phyloP scores from a whole-genome alignment of 306 rosid species.

The Dryas octopetala region DNA sequence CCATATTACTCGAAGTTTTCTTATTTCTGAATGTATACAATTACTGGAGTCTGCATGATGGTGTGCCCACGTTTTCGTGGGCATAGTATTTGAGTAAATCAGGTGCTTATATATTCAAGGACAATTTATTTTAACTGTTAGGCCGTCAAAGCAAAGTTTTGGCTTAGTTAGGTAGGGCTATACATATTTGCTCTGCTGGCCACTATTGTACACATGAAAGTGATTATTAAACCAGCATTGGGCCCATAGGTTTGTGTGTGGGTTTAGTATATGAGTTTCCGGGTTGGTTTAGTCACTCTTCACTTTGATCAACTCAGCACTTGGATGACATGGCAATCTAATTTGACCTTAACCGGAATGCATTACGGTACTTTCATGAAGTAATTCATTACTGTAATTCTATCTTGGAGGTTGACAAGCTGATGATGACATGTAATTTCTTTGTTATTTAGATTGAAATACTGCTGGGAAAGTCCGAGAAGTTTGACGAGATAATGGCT shows the following conservation, averaged over 20 bases:
- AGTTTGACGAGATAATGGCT: slow-evolving; percentile 76
- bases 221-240: background rate
- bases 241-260: background rate
- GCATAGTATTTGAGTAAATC: background rate
- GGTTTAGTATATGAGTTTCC: background rate
- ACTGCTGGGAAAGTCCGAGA: slow-evolving; percentile 62
- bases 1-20: background rate
- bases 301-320: background rate
- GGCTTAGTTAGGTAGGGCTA: background rate
- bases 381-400: background rate
- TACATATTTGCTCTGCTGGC: background rate
- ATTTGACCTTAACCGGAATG: background rate
- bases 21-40: background rate
- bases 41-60: background rate
- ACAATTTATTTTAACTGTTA: background rate
- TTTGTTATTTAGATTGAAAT: slow-evolving; percentile 60
- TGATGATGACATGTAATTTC: background rate
- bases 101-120: no score
- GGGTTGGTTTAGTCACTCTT: background rate
- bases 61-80: background rate
- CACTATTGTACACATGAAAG: background rate
- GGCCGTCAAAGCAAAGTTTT: background rate
- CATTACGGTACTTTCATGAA: background rate
- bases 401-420: background rate
- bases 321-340: background rate